These are phyloP conservation scores for Saccharomycopsis babjevae DNA, from an alignment of 805 yeast species.

Conservation along the genomic window DNA sequence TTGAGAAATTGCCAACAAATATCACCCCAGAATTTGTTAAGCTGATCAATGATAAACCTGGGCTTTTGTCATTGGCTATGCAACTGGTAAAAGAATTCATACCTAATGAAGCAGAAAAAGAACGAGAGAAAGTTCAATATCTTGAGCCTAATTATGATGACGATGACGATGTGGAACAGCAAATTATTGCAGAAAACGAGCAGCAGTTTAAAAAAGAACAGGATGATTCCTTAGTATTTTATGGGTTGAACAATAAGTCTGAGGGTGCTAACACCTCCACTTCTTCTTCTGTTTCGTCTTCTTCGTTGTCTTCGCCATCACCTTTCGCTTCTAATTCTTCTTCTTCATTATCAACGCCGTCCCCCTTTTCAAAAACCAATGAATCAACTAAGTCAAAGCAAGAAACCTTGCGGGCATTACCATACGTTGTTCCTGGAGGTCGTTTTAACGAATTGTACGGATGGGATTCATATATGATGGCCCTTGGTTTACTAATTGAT, in stretches of 20 bases:
- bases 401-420: constrained; percentile 48
- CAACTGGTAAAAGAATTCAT: constrained; percentile 23
- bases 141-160: neutral
- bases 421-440: constrained; percentile 97
- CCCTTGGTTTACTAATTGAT: constrained; percentile 68
- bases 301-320: neutral
- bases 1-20: constrained; percentile 62
- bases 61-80: constrained; percentile 74
- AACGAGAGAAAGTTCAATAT: neutral
- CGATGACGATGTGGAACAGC: neutral
- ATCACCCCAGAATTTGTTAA: constrained; percentile 72
- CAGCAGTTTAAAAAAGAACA: neutral
- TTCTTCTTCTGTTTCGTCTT: neutral
- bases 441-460: constrained; percentile 94
- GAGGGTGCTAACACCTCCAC: neutral
- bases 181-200: neutral
- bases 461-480: constrained; percentile 95
- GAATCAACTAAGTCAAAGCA: neutral
- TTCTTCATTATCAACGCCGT: neutral
- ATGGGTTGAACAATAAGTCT: neutral
- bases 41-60: constrained; percentile 74
- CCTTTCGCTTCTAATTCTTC: neutral
- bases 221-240: neutral
- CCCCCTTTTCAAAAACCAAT: neutral
- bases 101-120: neutral